Base-by-base conservation (phyloP, 2,329 filamentous ascomycete genomes). In the Apiospora rasikravindrae region DNA sequence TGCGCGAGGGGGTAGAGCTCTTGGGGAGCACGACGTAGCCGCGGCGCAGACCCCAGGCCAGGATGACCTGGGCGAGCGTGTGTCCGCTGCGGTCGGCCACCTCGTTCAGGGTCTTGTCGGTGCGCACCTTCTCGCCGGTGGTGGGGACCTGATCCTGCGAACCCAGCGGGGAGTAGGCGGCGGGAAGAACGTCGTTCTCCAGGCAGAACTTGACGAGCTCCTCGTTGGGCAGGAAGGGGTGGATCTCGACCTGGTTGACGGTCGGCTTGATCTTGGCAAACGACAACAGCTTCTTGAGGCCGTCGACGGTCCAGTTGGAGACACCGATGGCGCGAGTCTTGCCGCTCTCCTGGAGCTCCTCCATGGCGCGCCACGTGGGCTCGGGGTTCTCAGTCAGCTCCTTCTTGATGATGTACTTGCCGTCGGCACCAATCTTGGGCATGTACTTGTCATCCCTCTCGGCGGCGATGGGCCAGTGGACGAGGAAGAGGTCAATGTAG, bases 1-100 rank as follows among this genome's bases (percentile, higher is more conserved):
- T 93, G 61, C 91, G 87, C 69, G 84, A 86, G 11, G 89, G 89
- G 26, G 89, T 93, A 67, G 89, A 90, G 82, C 89, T 92, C 88
- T 93, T 93, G 77, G 91, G 91, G 73, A 93, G 84, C 51, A 93
- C 91, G 51, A 89, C 86, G 79, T 92, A 92, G 72, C 91, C 91
- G 70, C 91, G 86, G 71, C 87, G 86, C 57, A 93, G 81, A 71
- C 90, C 91, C 91, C 91, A 93, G 57, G 88, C 88, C 73, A 91
- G 88, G 71, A 91, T 82, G 26, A 90, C 86, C 81, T 91, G 89
- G 4, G 89, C 89, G 14, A 91, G 84, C 2, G 86, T 88, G 80
- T 89, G 85, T 29, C 86, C 87, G 77, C 86, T 87, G 80, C 88
- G 88, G 76, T 88, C 80, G 53, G 89, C 89, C 49, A 91, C 86